These are phyloP conservation scores for Neonectria neomacrospora DNA, from an alignment of 2,329 filamentous ascomycete species.

Conservation along the genomic window DNA sequence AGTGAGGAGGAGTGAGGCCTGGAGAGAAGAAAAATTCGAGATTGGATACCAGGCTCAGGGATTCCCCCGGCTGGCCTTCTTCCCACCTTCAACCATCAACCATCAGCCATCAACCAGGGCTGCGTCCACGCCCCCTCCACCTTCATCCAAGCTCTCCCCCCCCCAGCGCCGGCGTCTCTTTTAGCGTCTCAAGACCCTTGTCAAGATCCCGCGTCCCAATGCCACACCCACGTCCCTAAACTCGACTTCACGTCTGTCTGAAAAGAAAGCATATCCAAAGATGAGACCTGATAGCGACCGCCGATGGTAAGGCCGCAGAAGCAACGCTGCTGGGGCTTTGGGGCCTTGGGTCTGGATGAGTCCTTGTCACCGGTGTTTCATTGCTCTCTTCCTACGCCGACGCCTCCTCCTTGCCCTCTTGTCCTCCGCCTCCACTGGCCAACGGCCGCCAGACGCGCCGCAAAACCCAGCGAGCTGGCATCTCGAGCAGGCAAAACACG, in stretches of 20 bases:
- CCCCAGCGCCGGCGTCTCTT: constrained; percentile 41
- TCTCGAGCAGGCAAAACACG: constrained; percentile 22
- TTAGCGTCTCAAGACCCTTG: constrained; percentile 45
- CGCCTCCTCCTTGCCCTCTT: background rate
- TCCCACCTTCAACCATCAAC: no score
- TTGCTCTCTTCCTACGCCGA: background rate
- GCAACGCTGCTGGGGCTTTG: constrained; percentile 14
- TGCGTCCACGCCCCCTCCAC: constrained; percentile 41
- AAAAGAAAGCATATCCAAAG: constrained; percentile 32
- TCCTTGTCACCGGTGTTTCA: constrained; percentile 13
- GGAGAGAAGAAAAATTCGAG: constrained; percentile 42
- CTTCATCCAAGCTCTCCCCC: constrained; percentile 35
- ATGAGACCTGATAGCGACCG: constrained; percentile 16
- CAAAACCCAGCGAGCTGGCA: constrained; percentile 8
- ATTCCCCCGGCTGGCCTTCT: constrained; percentile 34
- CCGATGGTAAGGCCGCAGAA: constrained; percentile 7
- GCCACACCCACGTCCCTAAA: constrained; percentile 46
- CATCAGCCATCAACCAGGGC: constrained; percentile 26
- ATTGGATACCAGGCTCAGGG: constrained; percentile 43
- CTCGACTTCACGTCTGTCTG: constrained; percentile 40
- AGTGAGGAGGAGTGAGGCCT: constrained; percentile 29
- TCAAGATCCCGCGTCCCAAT: constrained; percentile 45
- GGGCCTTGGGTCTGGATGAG: constrained; percentile 3
- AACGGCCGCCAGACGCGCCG: constrained; percentile 24
- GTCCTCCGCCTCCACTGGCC: constrained; percentile 13